Base-by-base conservation (phyloP, 208 protist species). In the Crithidia acanthocephali region DNA sequence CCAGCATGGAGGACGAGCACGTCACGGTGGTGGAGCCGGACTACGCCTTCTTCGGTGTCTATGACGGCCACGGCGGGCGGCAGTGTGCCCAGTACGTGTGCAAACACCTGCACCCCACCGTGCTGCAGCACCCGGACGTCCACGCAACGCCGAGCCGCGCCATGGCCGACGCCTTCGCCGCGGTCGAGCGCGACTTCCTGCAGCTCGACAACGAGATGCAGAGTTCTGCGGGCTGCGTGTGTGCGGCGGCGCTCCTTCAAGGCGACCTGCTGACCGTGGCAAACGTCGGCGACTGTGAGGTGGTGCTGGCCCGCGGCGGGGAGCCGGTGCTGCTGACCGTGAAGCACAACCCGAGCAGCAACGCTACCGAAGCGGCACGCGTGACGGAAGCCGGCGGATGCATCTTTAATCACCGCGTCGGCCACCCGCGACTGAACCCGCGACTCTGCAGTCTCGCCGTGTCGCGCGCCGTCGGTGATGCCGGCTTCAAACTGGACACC, bases 391-490 rank as follows among this genome's bases (percentile, higher is more conserved):
- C 87, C 2, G 95, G 94, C 32, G 94, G 93, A 2, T 92, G 85
- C 55, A 85, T 99, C 8, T 68, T 96, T 23, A 81, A 88, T 80
- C 79, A 87, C 30, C 88, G 97, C 42, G 93, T 98, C 30, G 95
- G 94, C 7, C 96, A 98, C 55, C 90, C 92, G 22, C 81, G 79
- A 20, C 87, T 91, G 40, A 93, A 94, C 56, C 85, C 87, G 55
- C 73, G 83, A 18, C 67, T 92, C 11, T 75, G 85, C 42, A 97
- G 83, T 69, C 86, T 99, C 20, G 94, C 91, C 18, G 81, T 99
- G 18, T 95, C 90, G 2, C 85, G 97, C 50, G 94, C 96, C 16
- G 82, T 99, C 28, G 97, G 97, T 20, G 97, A 99, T 80, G 95
- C 94, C 16, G 82, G 74, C 20, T 98, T 98, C 74, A 96, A 96